Conservation (phyloP, 2,329 filamentous ascomycete species). For the Colletotrichum agaves region DNA sequence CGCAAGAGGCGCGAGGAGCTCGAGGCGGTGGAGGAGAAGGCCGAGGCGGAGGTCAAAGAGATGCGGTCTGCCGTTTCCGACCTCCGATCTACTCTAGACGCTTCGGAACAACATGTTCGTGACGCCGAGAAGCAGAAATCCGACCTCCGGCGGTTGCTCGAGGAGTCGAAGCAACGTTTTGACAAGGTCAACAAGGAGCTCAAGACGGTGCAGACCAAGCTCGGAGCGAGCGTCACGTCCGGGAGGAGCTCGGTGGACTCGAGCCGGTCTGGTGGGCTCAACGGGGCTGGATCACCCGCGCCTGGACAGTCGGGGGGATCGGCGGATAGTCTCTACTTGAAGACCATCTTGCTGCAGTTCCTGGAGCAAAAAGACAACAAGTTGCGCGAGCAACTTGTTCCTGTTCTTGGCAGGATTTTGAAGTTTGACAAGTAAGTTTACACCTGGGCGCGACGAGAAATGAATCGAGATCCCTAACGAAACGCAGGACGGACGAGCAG, state of each 20-base stretch:
- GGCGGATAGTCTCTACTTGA: slow-evolving; percentile 74
- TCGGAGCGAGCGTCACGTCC: slow-evolving; percentile 47
- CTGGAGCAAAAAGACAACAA: slow-evolving; percentile 83
- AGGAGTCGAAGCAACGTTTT: slow-evolving; percentile 80
- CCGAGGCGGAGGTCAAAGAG: slow-evolving; percentile 79
- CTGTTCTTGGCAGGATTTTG: slow-evolving; percentile 79
- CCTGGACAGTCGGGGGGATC: slow-evolving; percentile 31
- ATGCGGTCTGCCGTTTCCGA: slow-evolving; percentile 80
- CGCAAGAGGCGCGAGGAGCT: slow-evolving; percentile 79
- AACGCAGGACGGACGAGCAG: slow-evolving; percentile 73
- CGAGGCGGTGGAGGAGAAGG: slow-evolving; percentile 75
- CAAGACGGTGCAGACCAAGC: slow-evolving; percentile 62
- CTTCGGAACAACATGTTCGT: slow-evolving; percentile 84
- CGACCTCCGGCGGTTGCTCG: slow-evolving; percentile 79
- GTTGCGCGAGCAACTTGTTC: slow-evolving; percentile 79
- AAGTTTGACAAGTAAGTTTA: slow-evolving; percentile 78
- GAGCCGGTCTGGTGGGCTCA: slow-evolving; percentile 53
- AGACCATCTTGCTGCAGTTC: slow-evolving; percentile 85
- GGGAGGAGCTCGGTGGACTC: slow-evolving; percentile 59
- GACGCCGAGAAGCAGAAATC: slow-evolving; percentile 85
- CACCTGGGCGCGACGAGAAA: accelerated
- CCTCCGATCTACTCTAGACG: slow-evolving; percentile 83
- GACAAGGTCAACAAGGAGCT: slow-evolving; percentile 81
- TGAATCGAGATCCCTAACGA: slow-evolving; percentile 9
- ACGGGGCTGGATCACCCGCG: slow-evolving; percentile 41